Conservation (phyloP, 2,329 filamentous ascomycete species). For the Pestalotiopsis sp. region DNA sequence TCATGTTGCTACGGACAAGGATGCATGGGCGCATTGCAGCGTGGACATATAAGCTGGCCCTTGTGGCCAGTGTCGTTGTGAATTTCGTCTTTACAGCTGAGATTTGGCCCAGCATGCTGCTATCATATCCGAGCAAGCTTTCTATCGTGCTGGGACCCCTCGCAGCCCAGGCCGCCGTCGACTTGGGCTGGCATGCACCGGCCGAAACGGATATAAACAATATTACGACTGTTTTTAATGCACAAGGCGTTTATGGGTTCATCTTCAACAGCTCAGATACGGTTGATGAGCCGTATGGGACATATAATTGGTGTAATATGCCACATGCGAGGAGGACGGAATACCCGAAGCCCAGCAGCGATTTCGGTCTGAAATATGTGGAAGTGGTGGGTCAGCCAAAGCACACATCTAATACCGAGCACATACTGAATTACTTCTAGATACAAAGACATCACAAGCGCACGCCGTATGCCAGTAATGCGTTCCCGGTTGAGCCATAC, state of each 20-base stretch:
- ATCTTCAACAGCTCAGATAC: slow-evolving; percentile 69
- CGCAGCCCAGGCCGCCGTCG: slow-evolving; percentile 25
- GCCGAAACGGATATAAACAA: slow-evolving; percentile 61
- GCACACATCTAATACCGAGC: not conserved
- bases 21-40: slow-evolving; percentile 3
- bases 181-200: slow-evolving; percentile 62
- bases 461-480: slow-evolving; percentile 77
- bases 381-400: slow-evolving; percentile 53
- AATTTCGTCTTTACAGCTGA: not conserved
- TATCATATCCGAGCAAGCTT: not conserved
- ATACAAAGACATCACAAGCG: slow-evolving; percentile 86
- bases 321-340: slow-evolving; percentile 73
- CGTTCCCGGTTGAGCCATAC: slow-evolving; percentile 74
- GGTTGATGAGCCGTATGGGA: slow-evolving; percentile 58
- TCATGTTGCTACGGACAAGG: not conserved
- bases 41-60: not conserved
- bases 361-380: slow-evolving; percentile 73
- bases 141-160: not conserved
- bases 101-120: not conserved
- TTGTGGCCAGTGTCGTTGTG: not conserved
- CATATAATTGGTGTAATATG: slow-evolving; percentile 88
- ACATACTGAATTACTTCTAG: not conserved
- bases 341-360: slow-evolving; percentile 57
- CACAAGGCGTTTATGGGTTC: slow-evolving; percentile 71
- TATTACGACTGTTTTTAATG: slow-evolving; percentile 57